These are phyloP conservation scores for Phanerodontia chrysosporium DNA, from an alignment of 768 basidiomycete species.

Conservation along the genomic window DNA sequence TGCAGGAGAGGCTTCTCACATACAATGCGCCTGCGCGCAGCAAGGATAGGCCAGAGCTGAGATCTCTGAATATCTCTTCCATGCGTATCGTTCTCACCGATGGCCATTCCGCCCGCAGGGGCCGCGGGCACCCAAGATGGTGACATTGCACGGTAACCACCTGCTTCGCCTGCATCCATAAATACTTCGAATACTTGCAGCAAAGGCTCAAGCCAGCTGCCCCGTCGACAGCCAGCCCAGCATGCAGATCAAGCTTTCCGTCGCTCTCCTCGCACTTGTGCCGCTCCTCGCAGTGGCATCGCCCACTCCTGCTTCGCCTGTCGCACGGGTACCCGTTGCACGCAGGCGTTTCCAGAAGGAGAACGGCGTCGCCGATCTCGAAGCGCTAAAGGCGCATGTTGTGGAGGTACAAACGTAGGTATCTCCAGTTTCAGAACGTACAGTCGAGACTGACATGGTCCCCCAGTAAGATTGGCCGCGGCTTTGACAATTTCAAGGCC, in stretches of 20 bases:
- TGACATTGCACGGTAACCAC: no score
- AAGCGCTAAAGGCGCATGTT: neutral
- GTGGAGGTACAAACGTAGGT: neutral
- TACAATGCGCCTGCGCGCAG: neutral
- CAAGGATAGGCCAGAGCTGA: neutral
- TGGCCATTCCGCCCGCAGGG: neutral
- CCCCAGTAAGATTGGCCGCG: constrained; percentile 8
- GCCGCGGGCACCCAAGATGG: neutral
- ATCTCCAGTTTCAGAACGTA: no score
- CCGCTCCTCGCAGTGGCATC: neutral
- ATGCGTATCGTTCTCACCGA: neutral
- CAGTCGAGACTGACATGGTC: neutral
- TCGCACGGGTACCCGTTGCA: neutral
- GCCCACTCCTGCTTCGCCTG: neutral
- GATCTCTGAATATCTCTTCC: neutral
- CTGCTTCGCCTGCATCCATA: no score
- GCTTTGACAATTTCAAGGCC: constrained; percentile 1
- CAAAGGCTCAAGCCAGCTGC: neutral
- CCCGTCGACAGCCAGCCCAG: neutral
- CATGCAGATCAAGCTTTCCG: constrained; percentile 5
- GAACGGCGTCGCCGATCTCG: neutral
- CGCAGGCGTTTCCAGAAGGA: neutral
- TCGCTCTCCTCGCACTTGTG: neutral
- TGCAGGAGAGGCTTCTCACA: neutral
- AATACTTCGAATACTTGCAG: no score